Conservation (phyloP, 1,139 yeast species). For the Candida sp. region DNA sequence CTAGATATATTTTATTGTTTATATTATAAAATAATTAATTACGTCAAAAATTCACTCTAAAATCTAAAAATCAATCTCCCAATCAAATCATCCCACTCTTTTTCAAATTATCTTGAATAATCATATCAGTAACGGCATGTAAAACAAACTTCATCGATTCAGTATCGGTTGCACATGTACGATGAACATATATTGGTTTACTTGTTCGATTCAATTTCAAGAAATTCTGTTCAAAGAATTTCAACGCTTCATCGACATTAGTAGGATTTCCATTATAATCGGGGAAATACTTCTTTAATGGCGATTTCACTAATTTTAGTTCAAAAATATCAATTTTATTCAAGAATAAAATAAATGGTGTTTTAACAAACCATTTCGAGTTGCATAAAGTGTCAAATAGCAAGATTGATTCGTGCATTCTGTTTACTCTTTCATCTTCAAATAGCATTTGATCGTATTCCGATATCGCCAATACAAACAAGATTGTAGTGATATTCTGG, state of each 20-base stretch:
- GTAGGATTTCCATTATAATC: conserved; percentile 62
- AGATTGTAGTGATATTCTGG: conserved; percentile 84
- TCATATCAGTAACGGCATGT: conserved; percentile 89
- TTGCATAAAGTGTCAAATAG: conserved; percentile 84
- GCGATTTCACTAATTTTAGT: conserved; percentile 61
- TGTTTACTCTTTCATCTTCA: conserved; percentile 85
- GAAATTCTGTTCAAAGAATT: conserved; percentile 65
- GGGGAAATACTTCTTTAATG: conserved; percentile 68
- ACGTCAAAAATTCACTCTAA: background rate
- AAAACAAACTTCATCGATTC: conserved; percentile 84
- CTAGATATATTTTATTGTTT: background rate
- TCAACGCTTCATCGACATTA: conserved; percentile 63
- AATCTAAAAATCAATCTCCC: background rate
- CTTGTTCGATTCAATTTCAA: conserved; percentile 58
- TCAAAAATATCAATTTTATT: conserved; percentile 86
- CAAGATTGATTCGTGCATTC: conserved; percentile 88
- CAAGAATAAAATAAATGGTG: conserved; percentile 85
- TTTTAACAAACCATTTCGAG: conserved; percentile 78
- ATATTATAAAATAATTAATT: conserved; percentile 3
- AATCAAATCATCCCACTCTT: conserved; percentile 72
- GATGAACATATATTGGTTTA: conserved; percentile 82
- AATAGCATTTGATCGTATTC: conserved; percentile 91
- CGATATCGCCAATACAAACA: conserved; percentile 88
- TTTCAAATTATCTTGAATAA: conserved; percentile 77
- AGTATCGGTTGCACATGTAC: conserved; percentile 96